Evolutionary conservation across 148 eudicot genomes (phyloP), one percentile per base, ranked within the genome.

Genomic region (Drosera capensis): DNA sequence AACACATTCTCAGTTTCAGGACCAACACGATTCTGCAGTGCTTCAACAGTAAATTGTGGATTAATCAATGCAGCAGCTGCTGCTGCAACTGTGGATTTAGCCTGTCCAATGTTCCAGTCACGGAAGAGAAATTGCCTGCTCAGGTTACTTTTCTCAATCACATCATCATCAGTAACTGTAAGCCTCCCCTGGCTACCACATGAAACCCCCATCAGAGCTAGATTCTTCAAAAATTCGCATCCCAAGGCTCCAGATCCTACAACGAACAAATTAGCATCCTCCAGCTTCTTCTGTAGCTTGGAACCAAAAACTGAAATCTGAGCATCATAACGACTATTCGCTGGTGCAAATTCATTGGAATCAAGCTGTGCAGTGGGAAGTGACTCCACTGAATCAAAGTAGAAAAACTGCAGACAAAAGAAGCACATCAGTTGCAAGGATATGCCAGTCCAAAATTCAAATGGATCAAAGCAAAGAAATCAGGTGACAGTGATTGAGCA

Each of bases 71-170:
- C 36, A 11, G 90, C 82, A 25, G 94, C 88, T 39, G 88, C 51
- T 46, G 88, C 94, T 71, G 96, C 94, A 65, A 87, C 96, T 45
- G 82, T 77, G 19, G 96, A 87, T 62, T 87, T 87, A 40, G 94
- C 88, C 66, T 87, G 94, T 65, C 96, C 94, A 29, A 87, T 87
- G 68, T 87, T 87, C 96, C 88, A 87, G 62, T 87, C 86, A 50
- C 94, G 96, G 55, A 87, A 87, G 36, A 87, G 65, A 59, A 87
- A 82, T 46, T 87, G 94, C 68, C 96, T 69, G 28, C 90, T 87
- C 18, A 87, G 82, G 57, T 87, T 87, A 71, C 94, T 87, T 64
- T 79, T 87, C 70, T 87, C 96, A 34, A 87, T 82, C 28, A 82
- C 94, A 62, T 87, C 96, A 68, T 87, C 96, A 70, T 87, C 96